phyloP scores from a whole-genome alignment of 352 stramenopile genomes.

The Saprolegnia diclina region DNA sequence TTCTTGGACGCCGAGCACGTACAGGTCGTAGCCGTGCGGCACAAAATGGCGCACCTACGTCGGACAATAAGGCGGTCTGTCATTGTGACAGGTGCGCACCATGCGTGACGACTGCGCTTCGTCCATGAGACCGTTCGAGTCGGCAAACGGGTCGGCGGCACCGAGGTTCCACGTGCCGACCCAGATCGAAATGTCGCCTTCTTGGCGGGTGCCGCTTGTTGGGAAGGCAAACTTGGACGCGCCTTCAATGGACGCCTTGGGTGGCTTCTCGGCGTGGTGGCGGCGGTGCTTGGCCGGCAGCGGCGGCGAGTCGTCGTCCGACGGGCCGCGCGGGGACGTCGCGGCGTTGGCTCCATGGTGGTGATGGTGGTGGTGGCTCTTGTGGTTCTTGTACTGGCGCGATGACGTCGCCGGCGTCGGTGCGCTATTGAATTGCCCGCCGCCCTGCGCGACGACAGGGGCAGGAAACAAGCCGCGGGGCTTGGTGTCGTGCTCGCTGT shows the following conservation, averaged over 20 bases:
- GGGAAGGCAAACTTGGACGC: not conserved
- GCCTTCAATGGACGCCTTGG: not conserved
- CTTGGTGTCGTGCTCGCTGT: not conserved
- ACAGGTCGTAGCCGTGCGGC: conserved; percentile 78
- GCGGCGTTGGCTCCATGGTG: not conserved
- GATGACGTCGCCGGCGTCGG: not conserved
- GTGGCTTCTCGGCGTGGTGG: not conserved
- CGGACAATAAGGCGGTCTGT: too few species aligned
- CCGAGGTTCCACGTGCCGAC: conserved; percentile 85
- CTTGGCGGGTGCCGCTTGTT: conserved; percentile 5
- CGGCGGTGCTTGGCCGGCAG: not conserved
- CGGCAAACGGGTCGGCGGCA: conserved; percentile 68
- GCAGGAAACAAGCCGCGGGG: not conserved
- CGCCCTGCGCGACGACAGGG: too few species aligned
- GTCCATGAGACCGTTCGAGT: conserved; percentile 66
- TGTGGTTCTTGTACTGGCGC: not conserved
- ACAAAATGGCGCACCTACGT: conserved; percentile 53
- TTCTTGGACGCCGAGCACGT: conserved; percentile 80
- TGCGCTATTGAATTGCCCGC: not conserved
- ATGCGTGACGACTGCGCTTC: conserved; percentile 60
- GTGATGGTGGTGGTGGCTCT: not conserved
- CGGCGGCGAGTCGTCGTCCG: not conserved
- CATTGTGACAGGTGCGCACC: too few species aligned
- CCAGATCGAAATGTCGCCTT: conserved; percentile 64
- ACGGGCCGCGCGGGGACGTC: too few species aligned